phyloP scores from a whole-genome alignment of 1,139 yeast species.

The Yamadazyma jaroonii region DNA sequence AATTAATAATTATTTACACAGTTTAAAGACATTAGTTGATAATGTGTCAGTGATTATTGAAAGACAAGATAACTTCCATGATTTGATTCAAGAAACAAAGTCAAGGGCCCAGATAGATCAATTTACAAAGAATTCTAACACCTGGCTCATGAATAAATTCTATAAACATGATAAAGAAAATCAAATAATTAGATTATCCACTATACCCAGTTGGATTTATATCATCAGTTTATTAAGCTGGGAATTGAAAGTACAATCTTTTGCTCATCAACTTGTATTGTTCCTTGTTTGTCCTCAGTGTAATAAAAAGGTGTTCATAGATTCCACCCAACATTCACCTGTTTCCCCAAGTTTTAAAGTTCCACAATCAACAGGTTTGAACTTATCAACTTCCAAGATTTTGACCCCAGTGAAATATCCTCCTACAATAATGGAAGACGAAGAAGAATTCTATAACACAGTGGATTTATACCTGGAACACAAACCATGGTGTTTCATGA shows the following conservation, averaged over 20 bases:
- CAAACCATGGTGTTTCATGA: conserved; percentile 34
- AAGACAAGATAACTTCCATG: conserved; percentile 26
- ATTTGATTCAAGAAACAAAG: conserved; percentile 8
- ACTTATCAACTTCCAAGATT: conserved; percentile 23
- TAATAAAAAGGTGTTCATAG: conserved; percentile 33
- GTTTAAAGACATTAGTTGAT: conserved; percentile 28
- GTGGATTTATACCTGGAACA: conserved; percentile 29
- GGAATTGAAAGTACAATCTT: conserved; percentile 32
- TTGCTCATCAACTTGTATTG: conserved; percentile 25
- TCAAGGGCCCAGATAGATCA: conserved; percentile 9
- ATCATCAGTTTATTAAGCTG: conserved; percentile 36
- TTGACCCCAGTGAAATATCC: conserved; percentile 35
- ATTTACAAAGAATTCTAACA: conserved; percentile 26
- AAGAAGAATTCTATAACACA: conserved; percentile 17
- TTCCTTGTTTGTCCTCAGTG: conserved; percentile 37
- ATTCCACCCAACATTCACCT: conserved; percentile 12
- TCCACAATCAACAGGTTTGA: conserved; percentile 12
- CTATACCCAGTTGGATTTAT: conserved; percentile 33
- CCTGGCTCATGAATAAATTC: conserved; percentile 27
- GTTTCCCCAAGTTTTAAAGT: conserved; percentile 2
- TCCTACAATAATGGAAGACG: conserved; percentile 11
- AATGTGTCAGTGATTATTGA: conserved; percentile 25
- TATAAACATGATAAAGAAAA: conserved; percentile 38
- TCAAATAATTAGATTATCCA: conserved; percentile 14
- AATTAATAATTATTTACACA: conserved; percentile 25